Evolutionary conservation across 331 rosid species (phyloP), one percentile per base, ranked within the genome.

Genomic region (Malus hybrid): DNA sequence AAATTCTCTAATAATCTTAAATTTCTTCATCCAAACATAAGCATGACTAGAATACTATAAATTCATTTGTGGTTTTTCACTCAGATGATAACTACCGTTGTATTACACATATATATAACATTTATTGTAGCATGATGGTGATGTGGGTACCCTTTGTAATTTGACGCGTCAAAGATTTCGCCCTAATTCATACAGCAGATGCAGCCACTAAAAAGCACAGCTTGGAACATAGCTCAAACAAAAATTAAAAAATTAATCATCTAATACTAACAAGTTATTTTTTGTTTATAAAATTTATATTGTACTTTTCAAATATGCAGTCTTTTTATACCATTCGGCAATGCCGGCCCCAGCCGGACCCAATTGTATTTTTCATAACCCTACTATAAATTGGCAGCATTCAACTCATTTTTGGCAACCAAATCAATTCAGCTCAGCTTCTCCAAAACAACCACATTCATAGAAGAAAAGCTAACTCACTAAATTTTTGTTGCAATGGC

Each of bases 401-500:
- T 18, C 6, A 30, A 32, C 36, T 30, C 44, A 30, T 4, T 29
- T 42, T 30, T 63, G 42, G 10, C 68, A 42, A 36, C 19, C 34
- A 68, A 42, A 42, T 36, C 53, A 19, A 22, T 12, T 39, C 29
- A 42, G 11, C 13, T 19, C 22, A 42, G 18, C 71, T 18, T 28
- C 36, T 62, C 36, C 13, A 62, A 26, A 22, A 24, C 19, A 62
- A 13, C 36, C 18, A 28, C 2, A 2, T 62, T 13, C 66, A 28
- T 14, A 62, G 8, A 62, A 62, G 5, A 9, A 20, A 13, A 68
- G 34, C 48, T 10, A 10, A 42, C 14, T 42, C 48, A 42, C 56
- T 50, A 13, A 50, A 16, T 50, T 50, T 9, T 58, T 19, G 63
- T 22, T 9, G 13, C 36, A 66, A 81, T 84, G 88, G 77, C 79